phyloP scores from a whole-genome alignment of 164 flowering plant genomes.

The Taxillus chinensis region DNA sequence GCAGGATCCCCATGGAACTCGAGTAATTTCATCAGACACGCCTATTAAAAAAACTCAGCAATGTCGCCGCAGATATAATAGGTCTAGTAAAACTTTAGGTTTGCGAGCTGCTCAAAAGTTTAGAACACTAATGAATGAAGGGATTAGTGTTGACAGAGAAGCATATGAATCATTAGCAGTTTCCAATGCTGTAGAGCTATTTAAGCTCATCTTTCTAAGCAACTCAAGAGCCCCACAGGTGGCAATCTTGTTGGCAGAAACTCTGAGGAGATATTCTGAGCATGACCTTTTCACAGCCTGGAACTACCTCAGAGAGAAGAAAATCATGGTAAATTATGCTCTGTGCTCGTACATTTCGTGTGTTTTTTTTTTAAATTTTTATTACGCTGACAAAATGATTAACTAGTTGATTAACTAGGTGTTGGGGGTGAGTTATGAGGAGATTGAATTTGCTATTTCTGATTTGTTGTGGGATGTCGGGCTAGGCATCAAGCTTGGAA shows the following conservation, averaged over 20 bases:
- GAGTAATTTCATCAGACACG: slow-evolving; percentile 12
- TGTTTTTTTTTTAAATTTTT: no score
- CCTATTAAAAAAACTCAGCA: slow-evolving; percentile 16
- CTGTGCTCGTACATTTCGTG: not conserved
- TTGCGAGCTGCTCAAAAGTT: slow-evolving; percentile 40
- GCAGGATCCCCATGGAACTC: slow-evolving; percentile 24
- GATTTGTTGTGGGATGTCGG: no score
- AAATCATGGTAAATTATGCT: slow-evolving; percentile 48
- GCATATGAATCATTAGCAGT: slow-evolving; percentile 63
- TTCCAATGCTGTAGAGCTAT: slow-evolving; percentile 84
- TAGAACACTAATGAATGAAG: slow-evolving; percentile 34
- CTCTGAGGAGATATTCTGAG: slow-evolving; percentile 74
- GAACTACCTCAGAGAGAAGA: slow-evolving; percentile 73
- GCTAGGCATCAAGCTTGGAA: no score
- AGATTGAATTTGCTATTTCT: no score
- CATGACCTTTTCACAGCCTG: slow-evolving; percentile 87
- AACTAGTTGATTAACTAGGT: no score
- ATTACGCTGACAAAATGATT: no score
- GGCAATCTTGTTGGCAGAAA: slow-evolving; percentile 59
- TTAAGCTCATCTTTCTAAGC: slow-evolving; percentile 80
- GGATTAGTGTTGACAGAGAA: slow-evolving; percentile 20
- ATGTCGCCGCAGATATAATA: slow-evolving; percentile 14
- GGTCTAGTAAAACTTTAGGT: slow-evolving; percentile 25
- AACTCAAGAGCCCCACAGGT: slow-evolving; percentile 48
- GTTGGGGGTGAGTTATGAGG: no score